Base-by-base conservation (phyloP, 306 rosid genomes). In the Glycine latifolia region DNA sequence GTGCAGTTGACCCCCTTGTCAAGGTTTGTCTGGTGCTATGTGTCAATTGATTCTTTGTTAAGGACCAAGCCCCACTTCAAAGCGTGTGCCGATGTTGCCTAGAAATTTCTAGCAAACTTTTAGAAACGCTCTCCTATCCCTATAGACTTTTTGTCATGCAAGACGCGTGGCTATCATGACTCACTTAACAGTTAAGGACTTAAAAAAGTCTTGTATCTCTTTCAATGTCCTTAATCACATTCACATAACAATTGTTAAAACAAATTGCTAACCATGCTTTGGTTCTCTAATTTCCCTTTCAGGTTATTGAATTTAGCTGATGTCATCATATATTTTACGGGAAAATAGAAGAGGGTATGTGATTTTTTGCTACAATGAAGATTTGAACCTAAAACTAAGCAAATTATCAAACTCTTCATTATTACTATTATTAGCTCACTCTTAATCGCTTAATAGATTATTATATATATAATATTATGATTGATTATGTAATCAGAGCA, bases 31-130 rank as follows among this genome's bases (percentile, higher is more conserved):
- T 67, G n/a, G 60, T 70, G 71, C 52, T 7, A 2, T 11, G 13
- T 5, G 39, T 50, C 14, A 55, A 50, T 60, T 37, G 69, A 55
- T 60, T 56, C 54, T 73, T 9, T 5, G 9, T 56, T 8, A 70
- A 76, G 77, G 58, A 49, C 26, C 66, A 20, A 43, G 63, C 44
- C 79, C 82, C 78, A 77, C 81, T 14, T 33, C 12, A 63, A 79
- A 66, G 63, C 78, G 72, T 16, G 85, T 48, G 52, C 53, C 6
- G 50, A 65, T 11, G 49, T 73, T 78, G 37, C 90, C 71, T 53
- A 9, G 87, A 81, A 81, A 78, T 73, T 87, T 84, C 84, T 54
- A 61, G 33, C 54, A 20, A 73, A 33, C 59, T 60, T 67, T 66
- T 15, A 8, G 68, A 46, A 66, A 71, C 78, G 66, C 73, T 61